Conservation (phyloP, 192 early-diverging fungal species). For the Phycomyces blakesleeanus region DNA sequence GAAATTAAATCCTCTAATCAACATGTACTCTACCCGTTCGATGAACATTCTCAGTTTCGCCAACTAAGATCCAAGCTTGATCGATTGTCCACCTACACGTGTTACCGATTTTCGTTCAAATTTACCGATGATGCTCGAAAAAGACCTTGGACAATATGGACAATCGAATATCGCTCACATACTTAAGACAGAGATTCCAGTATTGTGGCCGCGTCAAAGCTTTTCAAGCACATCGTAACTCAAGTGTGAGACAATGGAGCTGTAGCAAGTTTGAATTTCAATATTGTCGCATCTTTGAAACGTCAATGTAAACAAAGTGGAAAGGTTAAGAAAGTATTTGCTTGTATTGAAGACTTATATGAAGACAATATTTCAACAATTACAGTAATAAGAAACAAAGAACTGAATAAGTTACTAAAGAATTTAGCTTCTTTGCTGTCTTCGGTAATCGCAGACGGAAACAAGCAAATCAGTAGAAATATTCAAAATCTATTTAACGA, state of each 20-base stretch:
- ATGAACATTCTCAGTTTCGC: conserved; percentile 14
- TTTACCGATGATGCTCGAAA: conserved; percentile 9
- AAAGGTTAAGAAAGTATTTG: conserved; percentile 2
- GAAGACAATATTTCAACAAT: conserved; percentile 2
- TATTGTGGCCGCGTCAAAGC: background rate
- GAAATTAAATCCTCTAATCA: conserved; percentile 12
- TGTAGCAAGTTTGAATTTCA: background rate
- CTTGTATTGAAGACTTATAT: conserved; percentile 3
- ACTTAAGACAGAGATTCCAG: background rate
- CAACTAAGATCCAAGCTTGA: conserved; percentile 16
- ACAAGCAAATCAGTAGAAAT: conserved; percentile 2
- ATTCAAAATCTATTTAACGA: conserved; percentile 2
- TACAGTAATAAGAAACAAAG: conserved; percentile 5
- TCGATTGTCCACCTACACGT: conserved; percentile 1
- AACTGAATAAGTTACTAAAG: conserved; percentile 4
- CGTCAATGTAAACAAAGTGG: background rate
- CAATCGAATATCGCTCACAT: conserved; percentile 3
- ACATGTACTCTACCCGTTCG: conserved; percentile 13
- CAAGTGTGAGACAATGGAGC: conserved; percentile 1
- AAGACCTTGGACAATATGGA: conserved; percentile 11
- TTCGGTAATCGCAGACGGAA: background rate
- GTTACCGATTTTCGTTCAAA: conserved; percentile 8
- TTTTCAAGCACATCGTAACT: conserved; percentile 2
- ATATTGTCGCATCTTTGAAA: conserved; percentile 7
- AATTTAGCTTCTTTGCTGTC: background rate